Base-by-base conservation (phyloP, 2,329 filamentous ascomycete genomes). In the Penicillium sp. region DNA sequence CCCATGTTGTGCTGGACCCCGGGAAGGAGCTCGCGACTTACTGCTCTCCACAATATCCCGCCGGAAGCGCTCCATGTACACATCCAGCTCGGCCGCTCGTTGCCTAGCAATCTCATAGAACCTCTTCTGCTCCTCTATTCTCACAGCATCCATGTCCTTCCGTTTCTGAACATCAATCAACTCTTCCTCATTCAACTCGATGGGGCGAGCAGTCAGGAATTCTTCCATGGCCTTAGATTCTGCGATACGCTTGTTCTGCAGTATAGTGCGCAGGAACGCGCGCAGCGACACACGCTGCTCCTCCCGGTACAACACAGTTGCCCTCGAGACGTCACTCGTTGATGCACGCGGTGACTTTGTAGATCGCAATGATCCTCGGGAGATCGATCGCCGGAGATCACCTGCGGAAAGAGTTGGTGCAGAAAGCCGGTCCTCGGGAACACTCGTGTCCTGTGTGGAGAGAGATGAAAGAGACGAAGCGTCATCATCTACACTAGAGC, bases 81-180 rank as follows among this genome's bases (percentile, higher is more conserved):
- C 90, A 73, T 99, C 94, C 48, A 99, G 80, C 68, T 97, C 94
- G 6, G 90, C 88, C 2, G 94, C 94, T 61, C 94, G 86, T 72
- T 91, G 87, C 61, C 91, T 82, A 9, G 94, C 94, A 68, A 99
- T 92, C 70, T 99, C 93, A 72, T 97, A 99, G 71, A 99, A 99
- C 61, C 86, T 85, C 69, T 86, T 89, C 71, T 99, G 94, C 73
- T 99, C 94, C 67, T 96, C 90, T 50, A 97, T 83, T 42, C 94
- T 86, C 72, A 89, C 89, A 70, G 90, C 87, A 65, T 99, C 94
- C 73, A 96, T 86, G 13, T 84, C 81, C 72, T 92, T 95, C 50
- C 94, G 83, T 55, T 83, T 83, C 59, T 86, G 74, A 32, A 97
- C 91, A 68, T 99, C 94, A 2, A 87, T 82, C 29, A 88, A 77